Conservation (phyloP, 805 yeast species). For the Zygotorulaspora florentina region DNA sequence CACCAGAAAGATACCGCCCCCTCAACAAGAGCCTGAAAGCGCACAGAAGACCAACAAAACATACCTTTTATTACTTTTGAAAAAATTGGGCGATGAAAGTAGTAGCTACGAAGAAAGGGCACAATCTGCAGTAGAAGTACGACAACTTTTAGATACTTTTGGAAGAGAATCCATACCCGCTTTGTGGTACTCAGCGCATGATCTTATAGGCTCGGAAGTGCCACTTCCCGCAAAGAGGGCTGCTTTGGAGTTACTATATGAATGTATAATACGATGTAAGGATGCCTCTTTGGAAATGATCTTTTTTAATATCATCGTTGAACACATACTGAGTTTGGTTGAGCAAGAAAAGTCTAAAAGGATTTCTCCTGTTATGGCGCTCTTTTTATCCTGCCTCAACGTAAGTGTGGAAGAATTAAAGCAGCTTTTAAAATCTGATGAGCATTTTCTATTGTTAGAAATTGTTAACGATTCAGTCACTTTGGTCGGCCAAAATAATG, state of each 20-base stretch:
- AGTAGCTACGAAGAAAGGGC: conserved; percentile 32
- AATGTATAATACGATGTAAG: conserved; percentile 51
- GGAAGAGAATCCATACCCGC: conserved; percentile 61
- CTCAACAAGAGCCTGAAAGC: conserved; percentile 1
- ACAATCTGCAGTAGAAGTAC: conserved; percentile 49
- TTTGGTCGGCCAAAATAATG: not conserved
- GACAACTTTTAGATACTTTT: conserved; percentile 47
- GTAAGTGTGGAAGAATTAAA: conserved; percentile 9
- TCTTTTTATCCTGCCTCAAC: conserved; percentile 45
- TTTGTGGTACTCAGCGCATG: conserved; percentile 67
- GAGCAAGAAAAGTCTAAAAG: conserved; percentile 14
- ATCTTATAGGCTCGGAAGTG: conserved; percentile 41
- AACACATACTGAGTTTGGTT: conserved; percentile 34
- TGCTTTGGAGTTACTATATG: conserved; percentile 49
- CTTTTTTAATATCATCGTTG: conserved; percentile 57
- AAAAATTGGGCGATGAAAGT: conserved; percentile 9
- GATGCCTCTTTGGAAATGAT: conserved; percentile 47
- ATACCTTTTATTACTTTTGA: conserved; percentile 5
- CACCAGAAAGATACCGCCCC: not conserved
- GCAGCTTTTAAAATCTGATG: conserved; percentile 3
- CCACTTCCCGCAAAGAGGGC: conserved; percentile 40
- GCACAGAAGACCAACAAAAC: conserved; percentile 17
- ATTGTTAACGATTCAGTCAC: conserved; percentile 1
- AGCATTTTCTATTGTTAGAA: not conserved
- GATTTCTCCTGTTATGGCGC: conserved; percentile 48